Percentiles rank a stretch among this genome's conserved stretches.
Conservation (phyloP, 768 basidiomycete genomes). For the Calocera cornea region DNA sequence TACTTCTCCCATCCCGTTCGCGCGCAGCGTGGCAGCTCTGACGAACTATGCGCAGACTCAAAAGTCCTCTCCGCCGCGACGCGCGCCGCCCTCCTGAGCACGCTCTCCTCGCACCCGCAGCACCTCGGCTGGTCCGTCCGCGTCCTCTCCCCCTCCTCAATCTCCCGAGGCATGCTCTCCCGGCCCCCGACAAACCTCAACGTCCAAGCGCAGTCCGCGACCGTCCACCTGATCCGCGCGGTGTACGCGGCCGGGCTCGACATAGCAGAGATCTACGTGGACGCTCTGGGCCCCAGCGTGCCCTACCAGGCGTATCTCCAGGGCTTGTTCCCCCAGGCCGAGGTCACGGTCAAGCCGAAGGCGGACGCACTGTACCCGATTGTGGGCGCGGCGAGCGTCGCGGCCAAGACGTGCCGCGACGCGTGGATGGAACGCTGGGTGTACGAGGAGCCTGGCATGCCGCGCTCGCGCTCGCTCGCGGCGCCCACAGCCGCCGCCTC, state of each 20-base stretch:
- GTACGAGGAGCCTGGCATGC: constrained; percentile 47
- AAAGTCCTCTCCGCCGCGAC: constrained; percentile 70
- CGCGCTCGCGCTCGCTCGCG: background rate
- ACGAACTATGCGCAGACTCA: constrained; percentile 47
- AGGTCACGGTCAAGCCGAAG: constrained; percentile 80
- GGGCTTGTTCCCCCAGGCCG: constrained; percentile 64
- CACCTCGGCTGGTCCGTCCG: constrained; percentile 75
- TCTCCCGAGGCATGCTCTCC: constrained; percentile 82
- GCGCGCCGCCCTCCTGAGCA: constrained; percentile 48
- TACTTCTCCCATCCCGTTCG: background rate
- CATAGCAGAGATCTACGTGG: constrained; percentile 67
- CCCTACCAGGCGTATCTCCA: constrained; percentile 78
- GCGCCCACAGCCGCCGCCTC: too few species aligned
- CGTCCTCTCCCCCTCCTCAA: constrained; percentile 41
- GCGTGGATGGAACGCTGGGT: constrained; percentile 77
- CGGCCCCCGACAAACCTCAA: constrained; percentile 77
- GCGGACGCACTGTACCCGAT: constrained; percentile 96
- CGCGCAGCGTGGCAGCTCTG: background rate
- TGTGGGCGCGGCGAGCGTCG: constrained; percentile 94
- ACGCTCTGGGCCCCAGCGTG: constrained; percentile 78
- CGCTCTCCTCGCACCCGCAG: constrained; percentile 51
- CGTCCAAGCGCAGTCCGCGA: constrained; percentile 77
- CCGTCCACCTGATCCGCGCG: constrained; percentile 73
- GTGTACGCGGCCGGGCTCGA: constrained; percentile 69
- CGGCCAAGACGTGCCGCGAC: constrained; percentile 92